phyloP scores from a whole-genome alignment of 1,284 basidiomycete genomes.

The Cryptococcus sp. region DNA sequence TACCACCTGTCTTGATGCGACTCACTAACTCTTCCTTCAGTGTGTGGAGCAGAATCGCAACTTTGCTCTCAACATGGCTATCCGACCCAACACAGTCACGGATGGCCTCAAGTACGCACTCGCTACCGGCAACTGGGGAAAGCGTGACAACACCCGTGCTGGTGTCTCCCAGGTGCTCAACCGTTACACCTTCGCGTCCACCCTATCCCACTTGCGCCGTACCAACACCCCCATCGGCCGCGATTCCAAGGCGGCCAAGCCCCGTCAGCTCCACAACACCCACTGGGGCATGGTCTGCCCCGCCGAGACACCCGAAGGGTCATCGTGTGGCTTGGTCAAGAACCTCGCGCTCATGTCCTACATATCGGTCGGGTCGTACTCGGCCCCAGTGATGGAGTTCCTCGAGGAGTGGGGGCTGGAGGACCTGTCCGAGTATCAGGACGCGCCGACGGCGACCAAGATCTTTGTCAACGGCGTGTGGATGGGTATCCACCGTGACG shows the following conservation, averaged over 20 bases:
- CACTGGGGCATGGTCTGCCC: slow-evolving; percentile 99
- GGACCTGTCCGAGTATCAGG: slow-evolving; percentile 82
- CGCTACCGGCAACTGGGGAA: slow-evolving; percentile 99
- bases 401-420: slow-evolving; percentile 98
- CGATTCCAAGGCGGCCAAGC: slow-evolving; percentile 99
- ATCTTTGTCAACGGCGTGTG: slow-evolving; percentile 99
- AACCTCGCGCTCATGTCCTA: slow-evolving; percentile 97
- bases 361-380: slow-evolving; percentile 95
- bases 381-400: slow-evolving; percentile 96
- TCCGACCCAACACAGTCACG: slow-evolving; percentile 95
- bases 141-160: slow-evolving; percentile 97
- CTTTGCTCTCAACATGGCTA: slow-evolving; percentile 86
- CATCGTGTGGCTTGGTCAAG: slow-evolving; percentile 98
- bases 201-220: slow-evolving; percentile 93
- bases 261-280: slow-evolving; percentile 97
- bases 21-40: slow-evolving; percentile 50
- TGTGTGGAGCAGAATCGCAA: slow-evolving; percentile 96
- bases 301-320: slow-evolving; percentile 98
- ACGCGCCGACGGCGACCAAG: slow-evolving; percentile 83
- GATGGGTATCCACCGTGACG: slow-evolving; percentile 99
- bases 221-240: slow-evolving; percentile 98
- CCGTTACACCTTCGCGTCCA: slow-evolving; percentile 97
- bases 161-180: slow-evolving; percentile 99
- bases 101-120: slow-evolving; percentile 98
- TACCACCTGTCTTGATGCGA: neutral